phyloP scores from a whole-genome alignment of 192 early-diverging fungal genomes.

The Dispira simplex region DNA sequence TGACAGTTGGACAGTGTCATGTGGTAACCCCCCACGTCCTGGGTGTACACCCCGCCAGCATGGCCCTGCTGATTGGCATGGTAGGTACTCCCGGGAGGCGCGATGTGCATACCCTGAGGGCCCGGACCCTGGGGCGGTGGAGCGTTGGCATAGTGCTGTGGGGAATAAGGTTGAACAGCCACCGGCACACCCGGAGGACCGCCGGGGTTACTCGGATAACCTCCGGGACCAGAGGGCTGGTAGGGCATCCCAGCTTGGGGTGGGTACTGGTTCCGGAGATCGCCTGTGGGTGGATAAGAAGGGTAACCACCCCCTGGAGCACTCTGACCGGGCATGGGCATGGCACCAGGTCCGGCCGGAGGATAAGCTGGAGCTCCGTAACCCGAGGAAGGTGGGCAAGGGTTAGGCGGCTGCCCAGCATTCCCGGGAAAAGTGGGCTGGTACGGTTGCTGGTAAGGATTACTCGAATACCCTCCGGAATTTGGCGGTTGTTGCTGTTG shows the following conservation, averaged over 20 bases:
- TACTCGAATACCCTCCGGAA: background rate
- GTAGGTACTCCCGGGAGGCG: conserved; percentile 9
- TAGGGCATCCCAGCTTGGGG: background rate
- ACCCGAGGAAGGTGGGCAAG: no score
- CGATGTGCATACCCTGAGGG: conserved; percentile 9
- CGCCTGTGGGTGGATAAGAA: no score
- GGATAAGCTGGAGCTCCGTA: no score
- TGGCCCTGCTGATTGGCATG: background rate
- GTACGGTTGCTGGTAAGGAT: background rate
- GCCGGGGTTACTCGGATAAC: background rate
- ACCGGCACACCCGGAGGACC: no score
- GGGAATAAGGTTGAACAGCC: background rate
- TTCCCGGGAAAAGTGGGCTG: no score
- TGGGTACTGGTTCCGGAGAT: conserved; percentile 3
- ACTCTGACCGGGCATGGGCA: no score
- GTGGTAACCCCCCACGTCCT: conserved; percentile 6
- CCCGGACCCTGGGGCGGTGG: conserved; percentile 9
- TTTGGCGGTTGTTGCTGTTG: background rate
- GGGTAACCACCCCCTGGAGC: no score
- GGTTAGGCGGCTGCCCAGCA: no score
- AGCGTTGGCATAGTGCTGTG: conserved; percentile 2
- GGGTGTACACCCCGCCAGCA: conserved; percentile 8
- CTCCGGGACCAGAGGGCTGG: background rate
- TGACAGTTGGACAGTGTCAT: conserved; percentile 10
- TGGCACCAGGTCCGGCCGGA: no score